Conservation (phyloP, 23 red algal genomes). For the Agarophyton chilense region DNA sequence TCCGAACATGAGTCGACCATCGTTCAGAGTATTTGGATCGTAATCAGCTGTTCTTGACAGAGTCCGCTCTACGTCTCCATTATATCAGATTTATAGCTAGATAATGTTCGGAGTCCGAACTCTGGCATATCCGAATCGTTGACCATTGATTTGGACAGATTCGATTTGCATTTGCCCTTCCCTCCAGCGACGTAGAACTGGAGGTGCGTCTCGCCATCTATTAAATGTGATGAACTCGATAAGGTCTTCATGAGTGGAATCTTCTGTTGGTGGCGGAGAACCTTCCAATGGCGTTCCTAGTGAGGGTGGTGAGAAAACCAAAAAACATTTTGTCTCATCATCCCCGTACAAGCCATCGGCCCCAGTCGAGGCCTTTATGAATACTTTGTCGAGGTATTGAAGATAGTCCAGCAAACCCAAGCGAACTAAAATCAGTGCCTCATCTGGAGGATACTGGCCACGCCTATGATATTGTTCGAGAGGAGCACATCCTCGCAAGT, state of each 20-base stretch:
- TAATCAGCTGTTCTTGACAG: too few species aligned
- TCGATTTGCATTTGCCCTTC: not conserved
- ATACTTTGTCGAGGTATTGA: slow-evolving; percentile 19
- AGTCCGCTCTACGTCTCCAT: too few species aligned
- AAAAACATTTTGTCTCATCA: slow-evolving; percentile 27
- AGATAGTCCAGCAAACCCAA: slow-evolving; percentile 24
- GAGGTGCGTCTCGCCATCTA: not conserved
- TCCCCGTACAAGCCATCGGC: not conserved
- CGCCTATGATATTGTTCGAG: slow-evolving; percentile 25
- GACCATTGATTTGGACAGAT: not conserved
- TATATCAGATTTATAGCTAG: too few species aligned
- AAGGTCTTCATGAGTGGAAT: not conserved
- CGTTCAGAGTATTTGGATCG: too few species aligned
- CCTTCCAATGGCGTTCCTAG: not conserved
- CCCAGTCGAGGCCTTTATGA: not conserved
- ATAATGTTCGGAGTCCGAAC: too few species aligned
- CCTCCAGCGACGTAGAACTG: not conserved
- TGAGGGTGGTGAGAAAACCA: not conserved
- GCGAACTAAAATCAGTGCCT: not conserved
- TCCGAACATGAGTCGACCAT: too few species aligned
- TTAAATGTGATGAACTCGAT: not conserved
- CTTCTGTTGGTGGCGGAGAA: not conserved
- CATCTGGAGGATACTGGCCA: slow-evolving; percentile 33
- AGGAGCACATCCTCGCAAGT: not conserved
- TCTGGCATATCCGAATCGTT: not conserved